Conservation (phyloP, 805 yeast genomes). For the Ogataea paradorogensis region DNA sequence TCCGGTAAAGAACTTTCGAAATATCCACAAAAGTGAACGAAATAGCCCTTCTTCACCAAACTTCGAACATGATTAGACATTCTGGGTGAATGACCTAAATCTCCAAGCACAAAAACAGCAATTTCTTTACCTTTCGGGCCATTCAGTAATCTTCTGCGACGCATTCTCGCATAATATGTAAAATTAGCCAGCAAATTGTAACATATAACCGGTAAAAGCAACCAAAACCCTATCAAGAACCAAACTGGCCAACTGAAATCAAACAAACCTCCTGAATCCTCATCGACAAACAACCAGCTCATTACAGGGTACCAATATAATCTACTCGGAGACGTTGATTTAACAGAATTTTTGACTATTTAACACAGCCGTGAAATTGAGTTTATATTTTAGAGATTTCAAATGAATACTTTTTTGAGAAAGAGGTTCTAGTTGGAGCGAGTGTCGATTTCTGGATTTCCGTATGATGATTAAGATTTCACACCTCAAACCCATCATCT, state of each 20-base stretch:
- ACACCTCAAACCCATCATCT: no score
- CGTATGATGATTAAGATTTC: no score
- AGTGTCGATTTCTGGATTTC: no score
- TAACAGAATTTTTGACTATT: no score
- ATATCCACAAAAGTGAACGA: constrained; percentile 85
- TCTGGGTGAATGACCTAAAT: constrained; percentile 91
- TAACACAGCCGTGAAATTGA: no score
- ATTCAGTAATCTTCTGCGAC: constrained; percentile 12
- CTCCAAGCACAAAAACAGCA: constrained; percentile 84
- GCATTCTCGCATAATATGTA: constrained; percentile 18
- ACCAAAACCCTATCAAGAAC: constrained; percentile 44
- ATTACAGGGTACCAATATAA: no score
- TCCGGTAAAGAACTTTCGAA: constrained; percentile 53
- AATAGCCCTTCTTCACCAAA: constrained; percentile 64
- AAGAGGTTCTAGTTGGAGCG: no score
- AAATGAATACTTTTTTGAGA: no score
- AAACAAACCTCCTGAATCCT: not conserved
- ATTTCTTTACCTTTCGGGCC: constrained; percentile 46
- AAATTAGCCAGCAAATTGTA: constrained; percentile 41
- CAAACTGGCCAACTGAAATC: constrained; percentile 39
- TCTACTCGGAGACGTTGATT: no score
- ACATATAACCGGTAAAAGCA: constrained; percentile 42
- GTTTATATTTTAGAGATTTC: no score
- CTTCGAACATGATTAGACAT: constrained; percentile 88
- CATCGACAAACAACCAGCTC: no score